These are phyloP conservation scores for Penicillium aurantiogriseum DNA, from an alignment of 2,329 filamentous ascomycete species.

Conservation along the genomic window DNA sequence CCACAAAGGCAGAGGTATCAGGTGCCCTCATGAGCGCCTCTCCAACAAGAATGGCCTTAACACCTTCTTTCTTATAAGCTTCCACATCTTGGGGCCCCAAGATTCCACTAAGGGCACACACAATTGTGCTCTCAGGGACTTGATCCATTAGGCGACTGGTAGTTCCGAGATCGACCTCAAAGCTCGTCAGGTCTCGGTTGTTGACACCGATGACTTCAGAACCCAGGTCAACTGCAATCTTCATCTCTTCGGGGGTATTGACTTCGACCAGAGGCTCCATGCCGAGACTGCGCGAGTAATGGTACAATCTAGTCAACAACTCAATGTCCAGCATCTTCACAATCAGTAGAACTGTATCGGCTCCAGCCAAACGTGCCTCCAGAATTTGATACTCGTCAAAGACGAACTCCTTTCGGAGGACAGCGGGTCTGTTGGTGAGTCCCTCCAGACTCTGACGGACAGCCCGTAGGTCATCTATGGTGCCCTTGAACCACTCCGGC, in stretches of 20 bases:
- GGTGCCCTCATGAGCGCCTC: constrained; percentile 93
- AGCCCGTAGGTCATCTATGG: constrained; percentile 84
- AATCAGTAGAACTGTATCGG: constrained; percentile 91
- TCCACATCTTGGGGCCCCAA: constrained; percentile 83
- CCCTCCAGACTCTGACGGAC: constrained; percentile 86
- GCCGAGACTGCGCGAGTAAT: constrained; percentile 82
- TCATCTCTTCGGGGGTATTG: constrained; percentile 91
- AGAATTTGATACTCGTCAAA: constrained; percentile 98
- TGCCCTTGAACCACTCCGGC: constrained; percentile 98
- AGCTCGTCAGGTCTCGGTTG: constrained; percentile 93
- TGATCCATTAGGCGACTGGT: constrained; percentile 84
- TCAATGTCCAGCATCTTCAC: constrained; percentile 92
- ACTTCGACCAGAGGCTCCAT: constrained; percentile 99
- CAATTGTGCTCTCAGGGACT: constrained; percentile 79
- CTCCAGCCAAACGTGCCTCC: constrained; percentile 86
- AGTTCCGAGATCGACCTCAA: constrained; percentile 92
- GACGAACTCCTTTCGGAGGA: constrained; percentile 93
- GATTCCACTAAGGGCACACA: constrained; percentile 94
- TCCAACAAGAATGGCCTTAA: constrained; percentile 89
- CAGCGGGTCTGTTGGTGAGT: constrained; percentile 87
- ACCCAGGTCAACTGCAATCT: constrained; percentile 78
- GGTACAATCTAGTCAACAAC: constrained; percentile 73
- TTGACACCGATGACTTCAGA: constrained; percentile 95
- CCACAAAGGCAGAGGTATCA: constrained; percentile 79
- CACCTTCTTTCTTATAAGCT: constrained; percentile 82